phyloP scores from a whole-genome alignment of 2,329 filamentous ascomycete species.

The Talaromyces sp. region DNA sequence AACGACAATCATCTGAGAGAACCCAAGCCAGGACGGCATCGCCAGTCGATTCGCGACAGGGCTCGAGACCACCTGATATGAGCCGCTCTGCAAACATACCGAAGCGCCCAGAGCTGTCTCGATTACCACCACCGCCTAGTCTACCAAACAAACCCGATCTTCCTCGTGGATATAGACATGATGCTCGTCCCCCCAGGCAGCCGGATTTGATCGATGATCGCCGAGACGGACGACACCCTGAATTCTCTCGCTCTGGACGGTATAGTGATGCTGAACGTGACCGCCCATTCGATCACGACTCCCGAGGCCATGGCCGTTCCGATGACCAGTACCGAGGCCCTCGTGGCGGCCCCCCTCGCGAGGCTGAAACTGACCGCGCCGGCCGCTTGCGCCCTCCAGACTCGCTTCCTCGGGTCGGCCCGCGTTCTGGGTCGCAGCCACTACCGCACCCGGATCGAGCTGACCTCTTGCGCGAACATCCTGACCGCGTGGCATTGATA shows the following conservation, averaged over 20 bases:
- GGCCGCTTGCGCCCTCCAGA: constrained; percentile 29
- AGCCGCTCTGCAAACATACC: constrained; percentile 28
- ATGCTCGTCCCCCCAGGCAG: constrained; percentile 32
- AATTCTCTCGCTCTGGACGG: constrained; percentile 31
- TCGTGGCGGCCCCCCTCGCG: constrained; percentile 27
- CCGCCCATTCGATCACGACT: constrained; percentile 33
- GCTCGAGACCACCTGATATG: constrained; percentile 24
- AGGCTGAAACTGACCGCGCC: constrained; percentile 34
- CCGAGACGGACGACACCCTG: constrained; percentile 31
- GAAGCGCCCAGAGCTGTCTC: constrained; percentile 33
- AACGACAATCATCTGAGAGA: constrained; percentile 15
- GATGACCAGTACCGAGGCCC: constrained; percentile 36
- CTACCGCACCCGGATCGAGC: constrained; percentile 28
- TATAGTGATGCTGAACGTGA: constrained; percentile 34
- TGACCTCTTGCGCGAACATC: constrained; percentile 30
- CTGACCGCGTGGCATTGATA: constrained; percentile 21
- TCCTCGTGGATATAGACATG: constrained; percentile 31
- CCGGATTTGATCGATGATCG: constrained; percentile 36
- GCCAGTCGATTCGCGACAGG: constrained; percentile 20
- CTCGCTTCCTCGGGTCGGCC: constrained; percentile 21
- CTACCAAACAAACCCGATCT: constrained; percentile 31
- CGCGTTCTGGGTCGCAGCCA: constrained; percentile 22
- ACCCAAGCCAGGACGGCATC: constrained; percentile 15
- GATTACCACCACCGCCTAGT: constrained; percentile 29
- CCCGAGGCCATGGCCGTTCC: constrained; percentile 33